Base-by-base conservation (phyloP, 441 rosid genomes). In the Gossypium trilobum region DNA sequence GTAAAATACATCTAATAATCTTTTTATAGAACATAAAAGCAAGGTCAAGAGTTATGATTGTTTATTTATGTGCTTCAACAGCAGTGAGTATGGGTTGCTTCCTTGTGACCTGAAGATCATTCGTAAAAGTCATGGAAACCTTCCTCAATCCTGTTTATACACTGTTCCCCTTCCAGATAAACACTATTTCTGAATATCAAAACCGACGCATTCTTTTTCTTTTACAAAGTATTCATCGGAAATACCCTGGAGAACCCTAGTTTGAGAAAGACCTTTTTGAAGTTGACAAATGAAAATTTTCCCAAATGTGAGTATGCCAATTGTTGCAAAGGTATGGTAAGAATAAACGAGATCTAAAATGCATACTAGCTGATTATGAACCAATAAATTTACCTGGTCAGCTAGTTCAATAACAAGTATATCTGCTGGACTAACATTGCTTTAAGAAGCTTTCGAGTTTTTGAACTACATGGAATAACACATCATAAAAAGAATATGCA, bases 331-430 rank as follows among this genome's bases (percentile, higher is more conserved):
- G 14, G 44, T 25, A 0, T n/a, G 22, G 48, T 22, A 17, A 36
- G 1, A 13, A 5, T 50, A 39, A n/a, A 11, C 5, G 1, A 48
- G 19, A 39, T 20, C 17, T 42, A 10, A 39, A 4, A 11, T 3
- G n/a, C 13, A 33, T 46, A 13, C n/a, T 14, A 65, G 59, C 27
- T 7, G 42, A 42, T 65, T 10, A 64, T 6, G 59, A 29, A 19
- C 6, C 48, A 10, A 46, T 7, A 46, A n/a, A 20, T 25, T 62
- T 75, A 87, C 96, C 90, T 90, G 96, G 68, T 95, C 98, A 36
- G 99, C 79, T 63, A 91, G 89, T 81, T 95, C 99, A 56, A 86
- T 92, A 64, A 95, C 95, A 80, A 95, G 89, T 81, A 91, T 84
- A 77, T 95, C 99, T 60, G 87, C 89, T 0, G 98, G 83, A 75